Evolutionary conservation across 2,329 filamentous ascomycete genomes (phyloP).

Genomic region (Capronia epimyces): DNA sequence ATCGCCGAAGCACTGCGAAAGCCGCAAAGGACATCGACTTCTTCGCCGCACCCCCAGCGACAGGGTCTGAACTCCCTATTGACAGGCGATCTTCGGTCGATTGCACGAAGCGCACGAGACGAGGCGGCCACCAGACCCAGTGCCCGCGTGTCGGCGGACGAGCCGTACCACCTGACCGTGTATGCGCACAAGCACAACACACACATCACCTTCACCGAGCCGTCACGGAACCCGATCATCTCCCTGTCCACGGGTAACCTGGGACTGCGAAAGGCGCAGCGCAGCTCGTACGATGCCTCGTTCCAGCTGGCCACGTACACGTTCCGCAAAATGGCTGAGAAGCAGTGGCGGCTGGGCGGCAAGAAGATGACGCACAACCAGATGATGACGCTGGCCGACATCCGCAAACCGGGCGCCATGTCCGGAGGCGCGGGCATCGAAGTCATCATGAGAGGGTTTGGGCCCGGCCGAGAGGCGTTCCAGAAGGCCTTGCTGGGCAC

Average conservation of each 20-base stretch:
- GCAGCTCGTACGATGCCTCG: constrained; percentile 81
- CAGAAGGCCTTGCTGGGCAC: constrained; percentile 81
- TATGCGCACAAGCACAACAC: constrained; percentile 90
- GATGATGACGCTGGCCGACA: constrained; percentile 72
- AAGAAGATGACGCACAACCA: constrained; percentile 50
- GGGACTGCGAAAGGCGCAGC: constrained; percentile 77
- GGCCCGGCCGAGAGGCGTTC: constrained; percentile 78
- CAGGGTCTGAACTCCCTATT: constrained; percentile 2
- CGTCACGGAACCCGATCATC: constrained; percentile 71
- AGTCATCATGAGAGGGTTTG: constrained; percentile 78
- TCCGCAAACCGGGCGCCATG: constrained; percentile 73
- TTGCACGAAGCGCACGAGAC: constrained; percentile 15
- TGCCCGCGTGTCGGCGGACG: constrained; percentile 31
- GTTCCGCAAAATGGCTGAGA: constrained; percentile 77
- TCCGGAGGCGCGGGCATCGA: constrained; percentile 63
- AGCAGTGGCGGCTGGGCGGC: constrained; percentile 70
- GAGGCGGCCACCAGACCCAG: constrained; percentile 15
- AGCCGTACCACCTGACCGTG: constrained; percentile 82
- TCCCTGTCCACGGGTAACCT: constrained; percentile 79
- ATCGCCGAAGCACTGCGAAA: constrained; percentile 8
- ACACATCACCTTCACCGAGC: constrained; percentile 82
- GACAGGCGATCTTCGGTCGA: constrained; percentile 4
- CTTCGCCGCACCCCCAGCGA: background rate
- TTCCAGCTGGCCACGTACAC: constrained; percentile 85
- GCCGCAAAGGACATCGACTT: background rate